Evolutionary conservation across 768 basidiomycete species (phyloP), one percentile per base, ranked within the genome.

Genomic region (Tylopilus rubrobrunneus): DNA sequence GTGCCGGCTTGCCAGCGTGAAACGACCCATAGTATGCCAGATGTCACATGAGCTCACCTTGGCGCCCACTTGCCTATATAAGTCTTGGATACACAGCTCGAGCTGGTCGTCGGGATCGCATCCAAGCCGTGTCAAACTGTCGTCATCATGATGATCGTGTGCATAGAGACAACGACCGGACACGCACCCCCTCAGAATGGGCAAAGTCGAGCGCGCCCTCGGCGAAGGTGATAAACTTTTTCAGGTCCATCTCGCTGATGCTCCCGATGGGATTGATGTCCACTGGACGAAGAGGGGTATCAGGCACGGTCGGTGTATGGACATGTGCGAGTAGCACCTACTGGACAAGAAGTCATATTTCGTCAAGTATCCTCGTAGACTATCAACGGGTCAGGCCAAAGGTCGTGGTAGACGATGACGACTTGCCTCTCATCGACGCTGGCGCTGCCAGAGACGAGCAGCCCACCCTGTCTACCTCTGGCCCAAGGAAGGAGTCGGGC

Each of bases 201-300:
- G 95, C 36, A 19, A 99, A 73, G 31, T 93, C 83, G 61, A 98
- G 97, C 1, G 84, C 76, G 49, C 73, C 76, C 56, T 82, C 75
- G 1, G 92, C 94, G 60, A 87, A 94, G 0, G 84, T 85, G 57
- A 99, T 97, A 67, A 98, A 98, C 60, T 85, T 87, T 76, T 97
- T 99, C 53, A 98, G 73, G 70, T 98, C 97, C 0, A 93, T 94
- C 73, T 99, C 98, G 69, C 92, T 96, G 67, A 99, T 98, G 0
- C 89, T 92, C 3, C 97, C 97, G 56, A 99, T 99, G 3, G 97
- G 97, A 69, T 99, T 99, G 65, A 99, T 85, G 68, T 99, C 97
- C 55, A 97, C 97, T 86, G 5, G 28, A 29, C 25, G 31, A 31
- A 4, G 17, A 31, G 2, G 36, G 50, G 61, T 8, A 31, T 51